These are phyloP conservation scores for Fraxinus anomala DNA, from an alignment of 257 asterid species.

Conservation along the genomic window DNA sequence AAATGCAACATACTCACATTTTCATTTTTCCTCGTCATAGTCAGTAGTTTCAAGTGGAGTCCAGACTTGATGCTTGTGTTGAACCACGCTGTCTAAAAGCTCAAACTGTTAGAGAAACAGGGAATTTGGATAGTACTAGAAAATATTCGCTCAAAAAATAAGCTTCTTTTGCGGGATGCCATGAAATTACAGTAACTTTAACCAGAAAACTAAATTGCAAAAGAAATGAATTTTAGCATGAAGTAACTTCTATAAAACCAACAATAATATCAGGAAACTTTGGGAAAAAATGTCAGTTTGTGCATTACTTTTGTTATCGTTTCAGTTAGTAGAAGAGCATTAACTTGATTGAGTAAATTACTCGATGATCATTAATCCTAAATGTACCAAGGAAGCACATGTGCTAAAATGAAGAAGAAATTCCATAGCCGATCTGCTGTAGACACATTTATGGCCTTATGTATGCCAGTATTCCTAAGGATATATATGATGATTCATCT, in stretches of 20 bases:
- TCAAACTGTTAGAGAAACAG: background rate
- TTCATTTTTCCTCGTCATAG: background rate
- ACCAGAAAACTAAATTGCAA: background rate
- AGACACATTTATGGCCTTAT: background rate
- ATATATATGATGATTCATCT: background rate
- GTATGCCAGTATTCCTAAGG: background rate
- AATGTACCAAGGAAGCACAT: background rate
- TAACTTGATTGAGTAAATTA: constrained; percentile 3
- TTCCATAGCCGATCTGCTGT: background rate
- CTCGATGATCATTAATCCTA: background rate
- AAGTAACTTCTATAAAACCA: background rate
- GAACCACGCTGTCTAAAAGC: background rate
- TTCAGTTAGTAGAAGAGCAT: background rate
- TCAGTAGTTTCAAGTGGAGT: background rate
- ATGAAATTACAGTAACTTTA: background rate
- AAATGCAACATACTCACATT: background rate
- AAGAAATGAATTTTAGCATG: background rate
- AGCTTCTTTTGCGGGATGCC: background rate
- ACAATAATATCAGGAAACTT: background rate
- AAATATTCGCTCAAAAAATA: background rate
- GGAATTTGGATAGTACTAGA: background rate
- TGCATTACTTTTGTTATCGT: background rate
- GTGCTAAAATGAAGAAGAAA: background rate
- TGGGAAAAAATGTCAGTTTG: background rate
- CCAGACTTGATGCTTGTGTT: background rate